Conservation (phyloP, 805 yeast genomes). For the Brettanomyces sp. region DNA sequence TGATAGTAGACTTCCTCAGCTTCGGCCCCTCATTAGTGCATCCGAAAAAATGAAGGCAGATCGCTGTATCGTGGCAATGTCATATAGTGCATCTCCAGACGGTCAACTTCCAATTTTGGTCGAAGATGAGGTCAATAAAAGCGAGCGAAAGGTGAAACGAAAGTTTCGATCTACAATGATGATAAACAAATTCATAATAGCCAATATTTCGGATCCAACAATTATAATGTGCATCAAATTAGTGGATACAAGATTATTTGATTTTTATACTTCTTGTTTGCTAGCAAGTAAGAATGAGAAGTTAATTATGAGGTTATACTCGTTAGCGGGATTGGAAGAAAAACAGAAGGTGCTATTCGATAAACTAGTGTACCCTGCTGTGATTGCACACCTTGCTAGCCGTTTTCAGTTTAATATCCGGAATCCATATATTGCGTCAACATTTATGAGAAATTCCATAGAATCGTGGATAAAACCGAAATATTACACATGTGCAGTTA, state of each 20-base stretch:
- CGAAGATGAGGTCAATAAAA: constrained; percentile 35
- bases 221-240: constrained; percentile 30
- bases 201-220: constrained; percentile 22
- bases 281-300: constrained; percentile 3
- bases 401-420: constrained; percentile 6
- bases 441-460: neutral
- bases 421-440: constrained; percentile 1
- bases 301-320: constrained; percentile 5
- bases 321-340: constrained; percentile 2
- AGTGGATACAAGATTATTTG: constrained; percentile 40
- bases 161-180: constrained; percentile 28
- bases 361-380: constrained; percentile 6
- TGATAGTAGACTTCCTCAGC: constrained; percentile 31
- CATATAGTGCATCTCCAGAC: constrained; percentile 40
- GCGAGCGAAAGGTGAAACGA: constrained; percentile 19
- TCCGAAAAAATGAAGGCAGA: constrained; percentile 5
- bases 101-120: constrained; percentile 46
- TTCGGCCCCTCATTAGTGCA: constrained; percentile 1
- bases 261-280: constrained; percentile 28
- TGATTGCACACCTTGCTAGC: constrained; percentile 3
- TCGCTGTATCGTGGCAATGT: constrained; percentile 33
- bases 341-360: constrained; percentile 2
- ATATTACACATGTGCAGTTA: constrained; percentile 3
- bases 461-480: constrained; percentile 3
- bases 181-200: constrained; percentile 27